Conservation (phyloP, 2,329 filamentous ascomycete species). For the Xylaria sp. region DNA sequence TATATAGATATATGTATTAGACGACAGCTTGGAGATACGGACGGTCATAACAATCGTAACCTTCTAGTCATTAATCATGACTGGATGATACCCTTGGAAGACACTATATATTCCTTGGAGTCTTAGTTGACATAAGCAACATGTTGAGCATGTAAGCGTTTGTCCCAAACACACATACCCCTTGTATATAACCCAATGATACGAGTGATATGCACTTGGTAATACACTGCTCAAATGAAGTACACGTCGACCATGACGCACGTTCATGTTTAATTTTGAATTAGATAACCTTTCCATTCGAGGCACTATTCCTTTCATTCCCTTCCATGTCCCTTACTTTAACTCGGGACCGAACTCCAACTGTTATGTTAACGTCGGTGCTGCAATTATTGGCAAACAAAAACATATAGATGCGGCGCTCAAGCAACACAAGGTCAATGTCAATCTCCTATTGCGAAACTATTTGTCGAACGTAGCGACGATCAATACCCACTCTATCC, state of each 20-base stretch:
- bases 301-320: neutral
- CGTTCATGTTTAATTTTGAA: neutral
- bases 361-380: no score
- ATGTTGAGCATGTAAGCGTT: neutral
- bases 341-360: neutral
- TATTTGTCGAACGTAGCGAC: no score
- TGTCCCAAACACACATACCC: neutral
- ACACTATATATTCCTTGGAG: neutral
- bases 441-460: no score
- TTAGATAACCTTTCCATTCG: neutral
- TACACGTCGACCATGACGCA: neutral
- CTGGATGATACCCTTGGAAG: neutral
- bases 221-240: neutral
- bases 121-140: neutral
- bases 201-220: neutral
- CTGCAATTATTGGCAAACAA: no score
- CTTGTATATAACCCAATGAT: neutral
- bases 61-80: neutral
- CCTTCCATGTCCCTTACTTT: neutral
- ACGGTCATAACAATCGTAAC: constrained; percentile 2
- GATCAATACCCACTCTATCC: no score
- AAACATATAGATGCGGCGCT: no score
- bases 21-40: constrained; percentile 9
- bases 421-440: no score
- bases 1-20: constrained; percentile 21